Evolutionary conservation across 306 rosid species (phyloP).

Genomic region (Purshia tridentata): DNA sequence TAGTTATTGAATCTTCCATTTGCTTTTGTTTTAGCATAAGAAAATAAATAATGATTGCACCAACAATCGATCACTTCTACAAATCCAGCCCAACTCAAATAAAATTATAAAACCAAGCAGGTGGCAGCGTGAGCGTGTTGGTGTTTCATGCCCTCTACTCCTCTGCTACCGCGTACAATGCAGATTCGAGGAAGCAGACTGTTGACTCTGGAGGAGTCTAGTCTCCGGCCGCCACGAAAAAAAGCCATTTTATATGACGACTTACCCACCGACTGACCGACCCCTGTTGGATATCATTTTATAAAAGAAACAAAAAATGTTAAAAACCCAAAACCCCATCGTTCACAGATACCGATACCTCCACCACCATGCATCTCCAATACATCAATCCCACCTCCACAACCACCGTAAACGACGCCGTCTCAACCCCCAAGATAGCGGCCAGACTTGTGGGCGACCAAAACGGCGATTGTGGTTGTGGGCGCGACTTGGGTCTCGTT

Average conservation of each 20-base stretch:
- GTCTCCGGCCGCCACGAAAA: neutral
- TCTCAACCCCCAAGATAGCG: neutral
- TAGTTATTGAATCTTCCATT: too few species aligned
- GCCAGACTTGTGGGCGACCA: conserved; percentile 32
- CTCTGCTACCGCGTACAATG: too few species aligned
- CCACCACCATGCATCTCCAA: conserved; percentile 17
- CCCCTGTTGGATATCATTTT: neutral
- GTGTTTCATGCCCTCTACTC: too few species aligned
- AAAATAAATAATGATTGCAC: too few species aligned
- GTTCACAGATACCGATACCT: conserved; percentile 1
- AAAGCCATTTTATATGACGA: conserved; percentile 4
- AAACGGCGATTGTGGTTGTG: conserved; percentile 32
- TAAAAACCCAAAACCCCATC: conserved; percentile 29
- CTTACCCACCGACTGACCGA: neutral
- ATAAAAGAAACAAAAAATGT: conserved; percentile 27
- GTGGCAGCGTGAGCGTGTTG: too few species aligned
- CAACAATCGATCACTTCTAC: too few species aligned
- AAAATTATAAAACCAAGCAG: too few species aligned
- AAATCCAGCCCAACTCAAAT: too few species aligned
- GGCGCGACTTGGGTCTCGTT: neutral
- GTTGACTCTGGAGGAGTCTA: neutral
- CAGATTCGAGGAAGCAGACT: neutral
- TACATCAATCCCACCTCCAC: conserved; percentile 19
- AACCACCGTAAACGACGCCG: conserved; percentile 24
- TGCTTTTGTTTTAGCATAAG: too few species aligned